Percentiles rank a stretch among this genome's conserved stretches.
These are phyloP conservation scores for Themeda triandra DNA, from an alignment of 176 grass and related monocot species.

Conservation along the genomic window DNA sequence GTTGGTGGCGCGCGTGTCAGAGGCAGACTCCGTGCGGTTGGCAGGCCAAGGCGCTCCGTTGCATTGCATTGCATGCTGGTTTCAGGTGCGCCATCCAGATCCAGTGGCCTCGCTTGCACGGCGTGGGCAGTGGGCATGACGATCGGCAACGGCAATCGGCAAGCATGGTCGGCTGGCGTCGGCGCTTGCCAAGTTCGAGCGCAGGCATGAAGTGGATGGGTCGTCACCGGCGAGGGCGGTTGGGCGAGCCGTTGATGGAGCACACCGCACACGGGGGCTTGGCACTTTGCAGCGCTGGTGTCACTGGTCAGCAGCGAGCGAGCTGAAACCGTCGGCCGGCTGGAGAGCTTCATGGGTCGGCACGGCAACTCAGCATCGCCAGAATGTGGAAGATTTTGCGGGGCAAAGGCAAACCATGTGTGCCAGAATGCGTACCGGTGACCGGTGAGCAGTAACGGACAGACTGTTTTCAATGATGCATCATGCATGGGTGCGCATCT, in stretches of 20 bases:
- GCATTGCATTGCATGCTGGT: neutral
- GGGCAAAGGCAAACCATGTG: neutral
- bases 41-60: neutral
- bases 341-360: neutral
- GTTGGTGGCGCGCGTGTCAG: neutral
- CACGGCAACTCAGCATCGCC: neutral
- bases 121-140: neutral
- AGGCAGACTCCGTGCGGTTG: neutral
- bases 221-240: slow-evolving; percentile 13
- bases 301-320: neutral
- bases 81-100: neutral
- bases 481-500: neutral
- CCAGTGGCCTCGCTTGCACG: neutral
- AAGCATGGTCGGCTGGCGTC: neutral
- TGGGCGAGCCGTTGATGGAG: neutral
- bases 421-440: neutral
- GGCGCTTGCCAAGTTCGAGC: slow-evolving; percentile 28
- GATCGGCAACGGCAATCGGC: neutral
- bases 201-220: neutral
- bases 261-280: neutral
- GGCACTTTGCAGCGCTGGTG: neutral
- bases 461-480: neutral
- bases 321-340: neutral
- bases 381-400: neutral
- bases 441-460: neutral